Base-by-base conservation (phyloP, 2,329 filamentous ascomycete species). In the Aspergillus ochraceus region DNA sequence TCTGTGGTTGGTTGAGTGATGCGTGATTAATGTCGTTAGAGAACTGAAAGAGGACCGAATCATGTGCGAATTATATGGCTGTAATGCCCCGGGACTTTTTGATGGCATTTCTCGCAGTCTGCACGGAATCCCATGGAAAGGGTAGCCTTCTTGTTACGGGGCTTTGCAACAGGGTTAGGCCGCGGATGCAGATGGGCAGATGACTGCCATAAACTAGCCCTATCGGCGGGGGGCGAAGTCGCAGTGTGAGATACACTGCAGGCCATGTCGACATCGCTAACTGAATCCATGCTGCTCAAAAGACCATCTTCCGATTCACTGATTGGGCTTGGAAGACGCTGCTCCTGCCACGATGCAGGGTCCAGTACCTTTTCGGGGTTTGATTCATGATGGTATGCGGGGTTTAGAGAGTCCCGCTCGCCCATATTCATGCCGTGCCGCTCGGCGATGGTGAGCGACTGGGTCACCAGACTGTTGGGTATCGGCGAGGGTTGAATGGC, bases 101-200 rank as follows among this genome's bases (percentile, higher is more conserved):
- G 81, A 49, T 83, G 84, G 76, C 90, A 93, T 75, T 92, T 92
- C 62, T 92, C 89, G 71, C 90, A 93, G 74, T 91, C 90, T 12
- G 87, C 83, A 63, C 90, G 81, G 77, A 89, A 92, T 54, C 90
- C 90, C 85, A 92, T 91, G 68, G 88, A 90, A 73, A 92, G 89
- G 62, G 84, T 86, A 72, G 85, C 86, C 76, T 89, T 90, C 51
- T 68, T 64, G 49, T 66, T 68, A 24, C 52, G 57, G 17, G 57
- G 46, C 36, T 49, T 50, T 54, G 50, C 36, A 53, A 42, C 36
- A 42, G 14, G 17, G 14, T n/a, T 14, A 3, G 36, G 36, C 36
- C 36, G 36, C 36, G 36, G 14, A 8, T 42, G 36, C 17, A 42
- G 6, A 42, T n/a, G 14, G 17, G 5, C 36, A n/a, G 36, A 56